Percentiles rank a stretch among this genome's conserved stretches.
Conservation (phyloP, 805 yeast species). For the Wickerhamiella bombiphila region DNA sequence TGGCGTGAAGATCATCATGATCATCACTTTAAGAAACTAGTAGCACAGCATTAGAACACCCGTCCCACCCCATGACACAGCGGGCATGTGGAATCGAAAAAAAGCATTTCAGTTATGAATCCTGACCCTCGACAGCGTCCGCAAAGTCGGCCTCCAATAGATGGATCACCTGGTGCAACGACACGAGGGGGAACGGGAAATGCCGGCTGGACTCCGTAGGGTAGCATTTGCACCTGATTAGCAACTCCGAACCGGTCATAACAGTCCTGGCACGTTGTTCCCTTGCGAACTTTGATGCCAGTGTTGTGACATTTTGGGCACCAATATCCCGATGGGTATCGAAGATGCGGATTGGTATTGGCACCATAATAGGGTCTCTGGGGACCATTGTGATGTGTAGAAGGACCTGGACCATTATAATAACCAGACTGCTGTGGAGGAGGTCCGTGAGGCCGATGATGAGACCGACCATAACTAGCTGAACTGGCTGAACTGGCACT, state of each 20-base stretch:
- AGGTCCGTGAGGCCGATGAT: no score
- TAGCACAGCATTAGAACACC: conserved; percentile 13
- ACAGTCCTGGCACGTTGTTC: conserved; percentile 50
- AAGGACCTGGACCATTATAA: no score
- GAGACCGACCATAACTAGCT: no score
- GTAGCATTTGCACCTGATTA: conserved; percentile 11
- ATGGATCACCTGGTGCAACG: conserved; percentile 64
- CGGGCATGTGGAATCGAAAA: conserved; percentile 50
- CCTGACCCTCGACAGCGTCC: conserved; percentile 62
- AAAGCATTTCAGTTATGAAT: conserved; percentile 34
- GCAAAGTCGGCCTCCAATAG: conserved; percentile 58
- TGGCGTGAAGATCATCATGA: no score
- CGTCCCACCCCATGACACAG: conserved; percentile 48
- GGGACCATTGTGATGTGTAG: no score
- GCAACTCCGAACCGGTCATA: conserved; percentile 37
- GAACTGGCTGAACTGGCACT: no score
- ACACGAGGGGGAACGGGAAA: conserved; percentile 22
- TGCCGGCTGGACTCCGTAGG: conserved; percentile 18
- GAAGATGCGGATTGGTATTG: conserved; percentile 28
- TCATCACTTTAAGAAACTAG: no score
- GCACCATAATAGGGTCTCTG: no score
- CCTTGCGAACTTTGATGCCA: conserved; percentile 44
- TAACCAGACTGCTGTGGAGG: no score
- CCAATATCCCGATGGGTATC: conserved; percentile 42
- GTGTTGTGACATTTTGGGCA: conserved; percentile 63